A percentile compares a stretch with the other conserved stretches of the same genome.
These are phyloP conservation scores for Chrysochromulina tobinii DNA, from an alignment of 78 protist genomes.

Conservation along the genomic window DNA sequence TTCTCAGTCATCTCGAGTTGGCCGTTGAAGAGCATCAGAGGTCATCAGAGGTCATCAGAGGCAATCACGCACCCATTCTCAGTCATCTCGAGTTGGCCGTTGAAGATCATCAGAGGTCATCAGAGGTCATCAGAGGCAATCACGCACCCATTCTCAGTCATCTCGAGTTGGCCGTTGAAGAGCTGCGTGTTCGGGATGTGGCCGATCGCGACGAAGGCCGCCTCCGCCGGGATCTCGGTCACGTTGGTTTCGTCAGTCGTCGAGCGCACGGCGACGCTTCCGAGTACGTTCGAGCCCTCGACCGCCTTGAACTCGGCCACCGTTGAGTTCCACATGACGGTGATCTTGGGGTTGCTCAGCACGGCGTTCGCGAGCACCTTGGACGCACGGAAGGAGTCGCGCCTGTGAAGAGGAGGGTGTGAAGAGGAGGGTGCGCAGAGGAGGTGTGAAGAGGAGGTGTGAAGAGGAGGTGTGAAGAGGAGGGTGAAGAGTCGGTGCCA, in stretches of 20 bases:
- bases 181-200: conserved; percentile 41
- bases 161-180: conserved; percentile 21
- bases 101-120: too few species aligned
- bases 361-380: conserved; percentile 17
- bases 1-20: too few species aligned
- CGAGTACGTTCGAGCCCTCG: neutral
- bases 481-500: neutral
- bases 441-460: neutral
- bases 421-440: neutral
- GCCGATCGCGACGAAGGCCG: conserved; percentile 35
- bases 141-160: neutral
- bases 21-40: too few species aligned
- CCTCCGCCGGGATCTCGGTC: neutral
- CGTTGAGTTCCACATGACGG: neutral
- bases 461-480: neutral
- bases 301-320: neutral
- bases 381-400: conserved; percentile 31
- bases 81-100: conserved; percentile 23
- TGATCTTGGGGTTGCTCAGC: neutral
- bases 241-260: neutral
- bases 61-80: too few species aligned
- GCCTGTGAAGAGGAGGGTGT: conserved; percentile 21
- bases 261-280: neutral
- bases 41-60: too few species aligned
- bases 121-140: too few species aligned